These are phyloP conservation scores for Bipolaris gigantea DNA, from an alignment of 2,329 filamentous ascomycete species.

Conservation along the genomic window DNA sequence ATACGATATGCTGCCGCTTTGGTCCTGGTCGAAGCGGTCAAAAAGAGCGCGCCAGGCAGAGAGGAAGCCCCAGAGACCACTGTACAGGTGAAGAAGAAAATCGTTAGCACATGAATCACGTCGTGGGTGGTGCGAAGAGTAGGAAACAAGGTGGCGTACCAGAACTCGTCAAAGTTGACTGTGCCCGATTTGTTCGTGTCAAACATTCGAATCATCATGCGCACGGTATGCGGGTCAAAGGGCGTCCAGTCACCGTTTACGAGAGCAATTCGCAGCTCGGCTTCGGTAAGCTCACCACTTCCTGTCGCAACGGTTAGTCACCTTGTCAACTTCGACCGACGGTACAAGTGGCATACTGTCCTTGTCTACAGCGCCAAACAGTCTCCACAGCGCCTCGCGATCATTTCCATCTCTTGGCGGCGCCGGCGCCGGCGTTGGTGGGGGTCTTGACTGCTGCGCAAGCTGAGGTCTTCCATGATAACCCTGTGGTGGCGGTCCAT, in stretches of 20 bases:
- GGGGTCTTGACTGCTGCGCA: constrained; percentile 48
- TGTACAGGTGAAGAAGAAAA: constrained; percentile 17
- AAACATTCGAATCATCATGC: constrained; percentile 99
- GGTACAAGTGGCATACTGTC: constrained; percentile 57
- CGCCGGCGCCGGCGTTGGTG: constrained; percentile 54
- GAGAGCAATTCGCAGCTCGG: constrained; percentile 83
- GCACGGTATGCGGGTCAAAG: constrained; percentile 91
- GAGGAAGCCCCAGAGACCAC: constrained; percentile 90
- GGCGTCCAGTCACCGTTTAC: constrained; percentile 96
- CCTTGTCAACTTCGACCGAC: neutral
- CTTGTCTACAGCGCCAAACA: constrained; percentile 91
- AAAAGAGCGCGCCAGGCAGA: constrained; percentile 93
- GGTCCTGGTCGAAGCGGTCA: constrained; percentile 90
- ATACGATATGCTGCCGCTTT: constrained; percentile 81
- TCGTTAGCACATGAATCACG: constrained; percentile 7
- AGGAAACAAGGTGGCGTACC: constrained; percentile 46
- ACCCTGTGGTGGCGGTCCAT: constrained; percentile 60
- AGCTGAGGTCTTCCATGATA: constrained; percentile 66
- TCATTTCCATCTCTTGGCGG: constrained; percentile 63
- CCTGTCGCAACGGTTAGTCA: constrained; percentile 48
- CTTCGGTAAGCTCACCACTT: constrained; percentile 80
- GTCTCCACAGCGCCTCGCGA: constrained; percentile 71
- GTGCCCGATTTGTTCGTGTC: constrained; percentile 86
- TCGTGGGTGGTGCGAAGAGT: neutral
- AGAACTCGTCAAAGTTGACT: constrained; percentile 95